Conservation (phyloP, 805 yeast species). For the Ogataea degrootiae region DNA sequence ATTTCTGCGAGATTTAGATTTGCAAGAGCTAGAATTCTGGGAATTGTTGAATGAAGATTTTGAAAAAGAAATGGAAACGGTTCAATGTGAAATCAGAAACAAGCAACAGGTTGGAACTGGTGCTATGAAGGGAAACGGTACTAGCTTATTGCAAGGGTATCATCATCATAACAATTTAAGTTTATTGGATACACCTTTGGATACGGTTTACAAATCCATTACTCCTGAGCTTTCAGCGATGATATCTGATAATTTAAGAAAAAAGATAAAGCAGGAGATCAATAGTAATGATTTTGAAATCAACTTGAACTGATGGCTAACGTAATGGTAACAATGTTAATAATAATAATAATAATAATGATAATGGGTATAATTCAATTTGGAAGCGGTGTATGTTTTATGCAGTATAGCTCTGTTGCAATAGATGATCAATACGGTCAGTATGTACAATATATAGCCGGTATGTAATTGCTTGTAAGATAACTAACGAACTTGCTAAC, state of each 20-base stretch:
- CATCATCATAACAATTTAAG: slow-evolving; percentile 2
- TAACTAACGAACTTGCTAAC: too few relatives aligned
- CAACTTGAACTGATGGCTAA: slow-evolving; percentile 1
- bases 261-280: slow-evolving; percentile 10
- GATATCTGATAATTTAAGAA: slow-evolving; percentile 15
- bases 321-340: not conserved
- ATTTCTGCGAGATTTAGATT: slow-evolving; percentile 23
- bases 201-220: slow-evolving; percentile 13
- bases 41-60: slow-evolving; percentile 29
- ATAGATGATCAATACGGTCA: too few relatives aligned
- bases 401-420: too few relatives aligned
- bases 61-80: slow-evolving; percentile 23
- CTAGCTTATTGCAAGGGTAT: not conserved
- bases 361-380: too few relatives aligned
- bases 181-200: slow-evolving; percentile 20
- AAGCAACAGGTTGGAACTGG: slow-evolving; percentile 3
- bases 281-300: slow-evolving; percentile 8
- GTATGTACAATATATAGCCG: too few relatives aligned
- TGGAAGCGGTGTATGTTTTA: too few relatives aligned
- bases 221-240: slow-evolving; percentile 13
- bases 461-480: too few relatives aligned
- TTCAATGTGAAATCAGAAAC: slow-evolving; percentile 8
- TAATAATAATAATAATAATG: not conserved
- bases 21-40: slow-evolving; percentile 30
- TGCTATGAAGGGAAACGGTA: not conserved